Base-by-base conservation (phyloP, 805 yeast species). In the Priceomyces haplophilus region DNA sequence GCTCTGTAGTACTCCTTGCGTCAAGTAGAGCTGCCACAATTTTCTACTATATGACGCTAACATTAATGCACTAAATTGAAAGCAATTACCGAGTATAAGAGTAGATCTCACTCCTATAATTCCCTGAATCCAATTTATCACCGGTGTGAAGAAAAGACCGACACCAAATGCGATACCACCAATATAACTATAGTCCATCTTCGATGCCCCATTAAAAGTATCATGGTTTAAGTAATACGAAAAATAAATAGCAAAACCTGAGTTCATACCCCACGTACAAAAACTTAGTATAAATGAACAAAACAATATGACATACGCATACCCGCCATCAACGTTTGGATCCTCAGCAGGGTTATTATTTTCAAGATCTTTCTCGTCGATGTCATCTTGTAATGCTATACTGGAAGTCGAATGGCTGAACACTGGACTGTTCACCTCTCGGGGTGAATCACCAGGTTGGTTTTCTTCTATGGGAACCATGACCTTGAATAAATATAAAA, bases 201-300 rank as follows among this genome's bases (percentile, higher is more conserved):
- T 74, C 1, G 72, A 56, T 0, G 83, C 82, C 2, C 82, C 86
- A 0, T 65, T 62, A 48, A 80, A 83, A 0, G 71, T 62, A 35
- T 75, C 59, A 40, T 73, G 55, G 34, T 75, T 72, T 18, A 83
- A 48, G 53, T 82, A 85, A 48, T 69, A 72, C 1, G 84, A 72
- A 19, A 84, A 63, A 49, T 80, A 82, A 4, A 85, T 73, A 21
- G 88, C 83, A 55, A 73, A 85, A 3, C 82, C 84, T 5, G 79
- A 65, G 49, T 83, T 83, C 49, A 84, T 75, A 12, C 93, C 93
- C 90, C 91, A 85, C 0, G 87, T 76, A 30, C 76, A 68, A 48
- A 80, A 75, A 57, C 79, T 78, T 32, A 79, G 62, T 3, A 79
- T 40, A 21, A 71, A 63, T 3, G 77, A 72, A 11, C 80, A 78